phyloP scores from a whole-genome alignment of 768 basidiomycete genomes.

The Lyophyllum atratum region DNA sequence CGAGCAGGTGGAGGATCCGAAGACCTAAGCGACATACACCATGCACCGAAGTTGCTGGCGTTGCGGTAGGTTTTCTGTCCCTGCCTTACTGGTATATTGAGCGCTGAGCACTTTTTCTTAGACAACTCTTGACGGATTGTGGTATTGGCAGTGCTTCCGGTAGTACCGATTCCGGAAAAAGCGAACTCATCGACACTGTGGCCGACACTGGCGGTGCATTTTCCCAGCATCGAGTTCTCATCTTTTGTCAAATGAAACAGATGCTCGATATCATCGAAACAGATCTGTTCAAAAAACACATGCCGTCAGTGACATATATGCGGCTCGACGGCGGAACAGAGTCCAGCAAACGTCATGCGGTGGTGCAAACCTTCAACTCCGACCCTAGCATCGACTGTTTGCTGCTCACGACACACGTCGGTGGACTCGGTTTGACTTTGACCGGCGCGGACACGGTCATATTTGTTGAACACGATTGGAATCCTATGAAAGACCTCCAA shows the following conservation, averaged over 20 bases:
- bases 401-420: conserved; percentile 94
- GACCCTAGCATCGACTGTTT: conserved; percentile 98
- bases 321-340: conserved; percentile 94
- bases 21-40: conserved; percentile 74
- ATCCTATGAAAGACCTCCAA: conserved; percentile 99
- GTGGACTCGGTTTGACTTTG: conserved; percentile 92
- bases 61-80: conserved; percentile 60
- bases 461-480: conserved; percentile 99
- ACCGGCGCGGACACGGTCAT: conserved; percentile 99
- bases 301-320: conserved; percentile 99
- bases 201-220: conserved; percentile 59
- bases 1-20: conserved; percentile 50
- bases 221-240: conserved; percentile 97
- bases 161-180: conserved; percentile 59
- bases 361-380: conserved; percentile 97
- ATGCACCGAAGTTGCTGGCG: conserved; percentile 93
- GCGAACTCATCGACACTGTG: conserved; percentile 64
- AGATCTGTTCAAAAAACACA: conserved; percentile 85
- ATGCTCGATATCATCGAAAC: conserved; percentile 98
- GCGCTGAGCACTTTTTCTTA: conserved; percentile 29
- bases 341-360: conserved; percentile 89
- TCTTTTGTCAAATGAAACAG: conserved; percentile 99
- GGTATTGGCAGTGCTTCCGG: conserved; percentile 73
- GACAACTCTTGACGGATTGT: conserved; percentile 92
- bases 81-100: conserved; percentile 4